Evolutionary conservation across 768 basidiomycete genomes (phyloP).

Genomic region (Tylopilus balloui): DNA sequence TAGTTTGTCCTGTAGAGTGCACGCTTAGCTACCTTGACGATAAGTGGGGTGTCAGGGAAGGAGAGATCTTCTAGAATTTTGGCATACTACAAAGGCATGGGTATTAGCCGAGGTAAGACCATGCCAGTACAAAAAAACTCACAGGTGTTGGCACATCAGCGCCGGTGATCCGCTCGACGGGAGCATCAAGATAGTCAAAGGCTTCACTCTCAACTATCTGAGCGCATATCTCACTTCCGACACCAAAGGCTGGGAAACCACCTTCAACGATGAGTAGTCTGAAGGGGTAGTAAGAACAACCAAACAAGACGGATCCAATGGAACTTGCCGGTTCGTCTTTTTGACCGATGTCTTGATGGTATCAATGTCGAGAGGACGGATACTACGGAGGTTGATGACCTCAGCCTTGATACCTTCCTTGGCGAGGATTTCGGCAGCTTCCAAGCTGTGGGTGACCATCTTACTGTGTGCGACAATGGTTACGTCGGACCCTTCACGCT

Average conservation of each 20-base stretch:
- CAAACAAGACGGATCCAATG: background rate
- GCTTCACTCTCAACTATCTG: slow-evolving; percentile 97
- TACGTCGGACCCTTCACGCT: slow-evolving; percentile 87
- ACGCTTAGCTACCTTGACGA: slow-evolving; percentile 94
- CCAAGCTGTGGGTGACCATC: slow-evolving; percentile 93
- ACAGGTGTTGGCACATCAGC: slow-evolving; percentile 97
- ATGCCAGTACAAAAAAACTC: slow-evolving; percentile 29
- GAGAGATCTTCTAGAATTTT: slow-evolving; percentile 82
- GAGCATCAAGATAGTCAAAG: slow-evolving; percentile 97
- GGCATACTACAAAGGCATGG: slow-evolving; percentile 61
- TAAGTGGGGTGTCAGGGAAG: slow-evolving; percentile 90
- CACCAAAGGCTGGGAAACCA: slow-evolving; percentile 98
- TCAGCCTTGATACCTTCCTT: slow-evolving; percentile 98
- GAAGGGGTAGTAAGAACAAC: slow-evolving; percentile 3
- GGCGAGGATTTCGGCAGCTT: slow-evolving; percentile 88
- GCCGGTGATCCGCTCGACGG: slow-evolving; percentile 95
- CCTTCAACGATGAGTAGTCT: slow-evolving; percentile 94
- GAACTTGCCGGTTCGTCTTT: slow-evolving; percentile 88
- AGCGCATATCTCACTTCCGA: slow-evolving; percentile 97
- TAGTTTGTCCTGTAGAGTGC: slow-evolving; percentile 86
- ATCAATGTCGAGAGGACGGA: slow-evolving; percentile 95
- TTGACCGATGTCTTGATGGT: slow-evolving; percentile 97
- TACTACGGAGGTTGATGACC: slow-evolving; percentile 94
- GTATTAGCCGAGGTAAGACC: slow-evolving; percentile 9
- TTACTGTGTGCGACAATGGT: slow-evolving; percentile 98